These are phyloP conservation scores for Ceratocystis albifundus DNA, from an alignment of 2,329 filamentous ascomycete species.

Conservation along the genomic window DNA sequence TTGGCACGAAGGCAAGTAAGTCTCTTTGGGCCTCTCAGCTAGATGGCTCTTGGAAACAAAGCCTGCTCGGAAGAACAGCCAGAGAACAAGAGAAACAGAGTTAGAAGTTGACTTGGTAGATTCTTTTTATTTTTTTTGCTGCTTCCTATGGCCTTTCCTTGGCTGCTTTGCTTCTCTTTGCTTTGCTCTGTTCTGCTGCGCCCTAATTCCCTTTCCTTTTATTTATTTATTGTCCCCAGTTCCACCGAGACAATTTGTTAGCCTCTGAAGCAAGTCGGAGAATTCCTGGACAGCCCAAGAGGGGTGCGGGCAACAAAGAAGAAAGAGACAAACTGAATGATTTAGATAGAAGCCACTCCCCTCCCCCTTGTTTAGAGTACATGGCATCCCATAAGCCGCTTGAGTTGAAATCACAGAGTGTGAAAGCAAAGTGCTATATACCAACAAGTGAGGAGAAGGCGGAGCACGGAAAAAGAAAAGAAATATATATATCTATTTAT, in stretches of 20 bases:
- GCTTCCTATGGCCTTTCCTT: no score
- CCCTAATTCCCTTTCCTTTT: not conserved
- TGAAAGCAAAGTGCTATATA: not conserved
- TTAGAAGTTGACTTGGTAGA: not conserved
- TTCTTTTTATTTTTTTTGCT: no score
- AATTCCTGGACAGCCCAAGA: not conserved
- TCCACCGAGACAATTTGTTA: not conserved
- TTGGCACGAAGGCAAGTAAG: not conserved
- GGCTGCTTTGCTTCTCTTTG: no score
- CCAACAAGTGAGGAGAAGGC: not conserved
- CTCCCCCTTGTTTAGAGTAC: not conserved
- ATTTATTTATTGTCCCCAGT: conserved; percentile 1
- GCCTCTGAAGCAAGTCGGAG: conserved; percentile 8
- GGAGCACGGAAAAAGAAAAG: not conserved
- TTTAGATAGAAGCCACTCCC: not conserved
- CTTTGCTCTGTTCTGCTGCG: no score
- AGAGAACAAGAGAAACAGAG: not conserved
- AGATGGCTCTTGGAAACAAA: not conserved
- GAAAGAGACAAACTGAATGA: not conserved
- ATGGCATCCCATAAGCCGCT: not conserved
- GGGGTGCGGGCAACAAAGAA: not conserved
- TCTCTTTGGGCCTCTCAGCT: not conserved
- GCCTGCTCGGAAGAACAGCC: not conserved
- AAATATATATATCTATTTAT: not conserved
- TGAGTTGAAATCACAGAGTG: no score